A percentile compares a stretch with the other conserved stretches of the same genome.
Conservation (phyloP, 257 asterid species). For the Lantana camara region DNA sequence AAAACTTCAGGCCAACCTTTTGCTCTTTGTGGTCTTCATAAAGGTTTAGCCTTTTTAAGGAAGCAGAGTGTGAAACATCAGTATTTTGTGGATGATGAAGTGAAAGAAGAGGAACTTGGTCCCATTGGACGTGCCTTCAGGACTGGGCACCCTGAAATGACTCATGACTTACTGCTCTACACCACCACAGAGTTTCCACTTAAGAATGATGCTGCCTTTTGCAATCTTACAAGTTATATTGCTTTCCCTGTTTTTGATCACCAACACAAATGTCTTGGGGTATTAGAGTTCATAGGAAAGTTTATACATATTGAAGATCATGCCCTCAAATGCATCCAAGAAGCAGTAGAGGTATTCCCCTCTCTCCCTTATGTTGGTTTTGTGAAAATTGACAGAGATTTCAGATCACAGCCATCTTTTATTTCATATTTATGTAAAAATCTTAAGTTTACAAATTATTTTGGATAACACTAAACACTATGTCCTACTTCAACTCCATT, state of each 20-base stretch:
- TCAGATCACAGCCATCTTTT: too few species aligned
- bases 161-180: neutral
- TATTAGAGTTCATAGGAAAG: neutral
- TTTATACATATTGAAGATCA: too few species aligned
- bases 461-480: too few species aligned
- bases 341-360: neutral
- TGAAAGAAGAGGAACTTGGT: constrained; percentile 18
- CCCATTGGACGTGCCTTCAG: constrained; percentile 22
- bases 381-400: too few species aligned
- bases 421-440: too few species aligned
- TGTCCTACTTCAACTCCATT: too few species aligned
- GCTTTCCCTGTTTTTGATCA: constrained; percentile 22
- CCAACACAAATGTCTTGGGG: constrained; percentile 15
- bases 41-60: constrained; percentile 17
- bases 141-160: neutral
- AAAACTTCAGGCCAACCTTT: neutral
- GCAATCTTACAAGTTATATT: neutral
- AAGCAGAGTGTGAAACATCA: neutral
- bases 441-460: too few species aligned
- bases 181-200: constrained; percentile 22
- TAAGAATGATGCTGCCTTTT: neutral
- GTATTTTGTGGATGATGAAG: constrained; percentile 16
- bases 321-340: neutral
- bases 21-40: neutral
- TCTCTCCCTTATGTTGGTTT: too few species aligned